Base-by-base conservation (phyloP, 805 yeast genomes). In the Saturnispora kantuleensis region DNA sequence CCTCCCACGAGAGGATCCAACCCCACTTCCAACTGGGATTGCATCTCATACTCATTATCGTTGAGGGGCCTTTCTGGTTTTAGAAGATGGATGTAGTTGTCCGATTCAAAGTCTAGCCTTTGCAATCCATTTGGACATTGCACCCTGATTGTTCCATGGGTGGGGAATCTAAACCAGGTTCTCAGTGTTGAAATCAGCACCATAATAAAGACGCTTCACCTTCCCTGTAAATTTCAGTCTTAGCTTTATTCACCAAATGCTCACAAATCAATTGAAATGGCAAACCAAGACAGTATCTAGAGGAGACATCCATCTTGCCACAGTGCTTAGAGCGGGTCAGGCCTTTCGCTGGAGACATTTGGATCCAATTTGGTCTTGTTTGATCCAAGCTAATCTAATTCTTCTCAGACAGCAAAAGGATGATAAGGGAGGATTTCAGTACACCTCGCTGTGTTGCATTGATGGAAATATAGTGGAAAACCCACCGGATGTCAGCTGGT, bases 271-370 rank as follows among this genome's bases (percentile, higher is more conserved):
- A 4, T 13, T 40, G 28, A 40, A 40, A 32, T 40, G 42, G 42
- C 32, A 40, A 7, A 31, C 38, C 21, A 40, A 10, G 13, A 10
- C 38, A 12, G 11, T 40, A 4, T 10, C 53, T 10, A 56, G 55
- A n/a, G 52, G 47, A 39, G 93, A 85, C 51, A 65, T 84, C 1
- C 62, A 71, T n/a, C 61, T 86, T 4, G 61, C 77, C 4, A 74
- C 76, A 34, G 89, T 86, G 0, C 66, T 86, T 28, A 66, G 93
- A 36, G 84, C 95, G 56, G 96, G 96, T 1, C 96, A 86, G 64
- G 79, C 94, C 0, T 86, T 86, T 55, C 58, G 79, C 43, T 85
- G 95, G 95, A 79, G 79, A 54, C 73, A 72, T 47, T 67, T 74
- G 39, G 71, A 77, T 49, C 69, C 68, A 41, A 68, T 72, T 8